Percentiles rank a stretch among this genome's conserved stretches.
These are phyloP conservation scores for Termitomyces sp. DNA, from an alignment of 768 basidiomycete genomes.

Conservation along the genomic window DNA sequence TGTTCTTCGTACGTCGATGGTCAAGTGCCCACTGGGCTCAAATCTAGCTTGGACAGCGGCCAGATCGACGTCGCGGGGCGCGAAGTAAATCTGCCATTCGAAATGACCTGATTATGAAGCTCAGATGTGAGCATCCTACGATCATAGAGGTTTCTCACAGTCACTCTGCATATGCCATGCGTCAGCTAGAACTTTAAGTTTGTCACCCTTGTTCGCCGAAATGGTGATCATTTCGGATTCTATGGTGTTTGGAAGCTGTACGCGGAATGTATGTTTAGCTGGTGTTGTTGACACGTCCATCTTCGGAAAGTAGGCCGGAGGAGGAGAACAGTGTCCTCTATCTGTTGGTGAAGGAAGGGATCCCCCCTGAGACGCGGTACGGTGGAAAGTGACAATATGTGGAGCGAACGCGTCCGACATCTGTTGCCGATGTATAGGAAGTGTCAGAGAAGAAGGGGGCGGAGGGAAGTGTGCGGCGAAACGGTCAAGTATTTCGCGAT, in stretches of 20 bases:
- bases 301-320: conserved; percentile 32
- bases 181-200: conserved; percentile 54
- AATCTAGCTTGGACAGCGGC: conserved; percentile 47
- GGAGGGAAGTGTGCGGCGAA: conserved; percentile 26
- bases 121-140: conserved; percentile 2
- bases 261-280: conserved; percentile 40
- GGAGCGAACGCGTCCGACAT: conserved; percentile 15
- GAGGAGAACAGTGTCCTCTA: conserved; percentile 23
- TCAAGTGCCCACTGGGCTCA: conserved; percentile 41
- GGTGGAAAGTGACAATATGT: conserved; percentile 13
- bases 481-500: conserved; percentile 22
- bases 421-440: conserved; percentile 16
- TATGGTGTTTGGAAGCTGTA: conserved; percentile 44
- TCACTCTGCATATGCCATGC: conserved; percentile 60
- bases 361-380: conserved; percentile 4
- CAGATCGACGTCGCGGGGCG: conserved; percentile 54
- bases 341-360: conserved; percentile 23
- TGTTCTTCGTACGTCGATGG: conserved; percentile 38
- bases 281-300: conserved; percentile 42
- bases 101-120: conserved; percentile 44
- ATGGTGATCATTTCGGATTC: conserved; percentile 64
- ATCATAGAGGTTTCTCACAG: conserved; percentile 37
- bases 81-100: conserved; percentile 57
- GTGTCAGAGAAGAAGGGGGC: conserved; percentile 23
- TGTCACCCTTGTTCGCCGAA: conserved; percentile 56